These are phyloP conservation scores for Picochlorum sp. DNA, from an alignment of 139 green algal genomes.

Conservation along the genomic window DNA sequence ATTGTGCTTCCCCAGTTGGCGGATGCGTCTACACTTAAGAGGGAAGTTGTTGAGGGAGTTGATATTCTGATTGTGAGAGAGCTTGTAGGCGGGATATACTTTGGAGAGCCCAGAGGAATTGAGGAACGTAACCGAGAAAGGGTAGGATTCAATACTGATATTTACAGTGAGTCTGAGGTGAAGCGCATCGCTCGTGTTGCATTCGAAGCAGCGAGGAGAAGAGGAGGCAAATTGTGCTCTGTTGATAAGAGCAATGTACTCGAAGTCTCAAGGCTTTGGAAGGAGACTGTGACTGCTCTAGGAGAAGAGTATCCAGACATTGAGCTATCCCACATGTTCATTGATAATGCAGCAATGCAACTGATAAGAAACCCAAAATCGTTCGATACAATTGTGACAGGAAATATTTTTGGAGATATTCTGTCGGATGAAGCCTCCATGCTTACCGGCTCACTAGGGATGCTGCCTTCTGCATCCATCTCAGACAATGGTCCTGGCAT, in stretches of 20 bases:
- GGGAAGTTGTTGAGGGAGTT: slow-evolving; percentile 86
- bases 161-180: slow-evolving; percentile 87
- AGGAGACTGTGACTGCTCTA: slow-evolving; percentile 73
- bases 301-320: slow-evolving; percentile 87
- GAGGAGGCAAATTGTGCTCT: slow-evolving; percentile 62
- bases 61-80: slow-evolving; percentile 99
- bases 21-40: slow-evolving; percentile 88
- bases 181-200: slow-evolving; percentile 91
- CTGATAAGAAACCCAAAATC: slow-evolving; percentile 81
- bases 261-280: slow-evolving; percentile 84
- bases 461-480: slow-evolving; percentile 96
- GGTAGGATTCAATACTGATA: slow-evolving; percentile 92
- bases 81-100: slow-evolving; percentile 97
- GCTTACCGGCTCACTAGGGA: slow-evolving; percentile 92
- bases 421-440: slow-evolving; percentile 96
- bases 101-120: slow-evolving; percentile 71
- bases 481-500: slow-evolving; percentile 74
- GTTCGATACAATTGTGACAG: slow-evolving; percentile 96
- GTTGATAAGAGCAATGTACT: slow-evolving; percentile 98
- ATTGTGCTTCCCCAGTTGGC: slow-evolving; percentile 82
- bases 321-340: slow-evolving; percentile 97
- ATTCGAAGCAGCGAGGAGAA: slow-evolving; percentile 85
- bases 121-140: slow-evolving; percentile 58
- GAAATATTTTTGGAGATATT: slow-evolving; percentile 99
- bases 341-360: slow-evolving; percentile 99